A percentile compares a stretch with the other conserved stretches of the same genome.
phyloP scores from a whole-genome alignment of 306 rosid genomes.

The Cicer pinnatifidum region DNA sequence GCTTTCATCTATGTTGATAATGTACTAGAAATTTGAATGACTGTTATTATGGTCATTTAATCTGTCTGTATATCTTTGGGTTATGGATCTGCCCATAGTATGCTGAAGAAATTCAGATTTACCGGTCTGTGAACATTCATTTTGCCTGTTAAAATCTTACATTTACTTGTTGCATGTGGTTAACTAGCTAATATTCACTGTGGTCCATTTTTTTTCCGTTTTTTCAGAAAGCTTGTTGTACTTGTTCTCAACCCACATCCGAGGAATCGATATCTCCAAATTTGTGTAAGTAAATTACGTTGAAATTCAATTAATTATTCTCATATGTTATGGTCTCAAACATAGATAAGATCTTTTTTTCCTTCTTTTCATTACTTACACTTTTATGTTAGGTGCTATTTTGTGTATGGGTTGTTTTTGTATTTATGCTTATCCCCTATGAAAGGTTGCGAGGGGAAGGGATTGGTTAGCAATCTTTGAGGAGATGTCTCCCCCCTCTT shows the following conservation, averaged over 20 bases:
- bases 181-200: slow-evolving; percentile 38
- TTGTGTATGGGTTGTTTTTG: slow-evolving; percentile 3
- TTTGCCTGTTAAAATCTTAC: slow-evolving; percentile 21
- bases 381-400: slow-evolving; percentile 7
- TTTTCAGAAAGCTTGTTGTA: slow-evolving; percentile 84
- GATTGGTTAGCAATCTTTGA: slow-evolving; percentile 25
- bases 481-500: background rate
- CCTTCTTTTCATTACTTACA: background rate
- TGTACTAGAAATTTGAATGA: slow-evolving; percentile 19
- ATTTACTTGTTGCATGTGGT: slow-evolving; percentile 5
- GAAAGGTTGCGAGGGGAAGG: background rate
- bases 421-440: background rate
- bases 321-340: slow-evolving; percentile 20
- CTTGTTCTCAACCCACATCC: slow-evolving; percentile 77
- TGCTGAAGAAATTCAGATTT: slow-evolving; percentile 31
- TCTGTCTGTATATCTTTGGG: slow-evolving; percentile 10
- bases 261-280: slow-evolving; percentile 89
- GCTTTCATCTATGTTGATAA: background rate
- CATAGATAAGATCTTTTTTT: slow-evolving; percentile 7
- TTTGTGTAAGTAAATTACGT: slow-evolving; percentile 68
- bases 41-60: slow-evolving; percentile 13
- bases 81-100: slow-evolving; percentile 31
- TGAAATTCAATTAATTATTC: slow-evolving; percentile 27
- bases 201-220: slow-evolving; percentile 18
- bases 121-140: background rate